A percentile compares a stretch with the other conserved stretches of the same genome.
Evolutionary conservation across 2,329 filamentous ascomycete species (phyloP).

Genomic region (Hypoxylon sp.): DNA sequence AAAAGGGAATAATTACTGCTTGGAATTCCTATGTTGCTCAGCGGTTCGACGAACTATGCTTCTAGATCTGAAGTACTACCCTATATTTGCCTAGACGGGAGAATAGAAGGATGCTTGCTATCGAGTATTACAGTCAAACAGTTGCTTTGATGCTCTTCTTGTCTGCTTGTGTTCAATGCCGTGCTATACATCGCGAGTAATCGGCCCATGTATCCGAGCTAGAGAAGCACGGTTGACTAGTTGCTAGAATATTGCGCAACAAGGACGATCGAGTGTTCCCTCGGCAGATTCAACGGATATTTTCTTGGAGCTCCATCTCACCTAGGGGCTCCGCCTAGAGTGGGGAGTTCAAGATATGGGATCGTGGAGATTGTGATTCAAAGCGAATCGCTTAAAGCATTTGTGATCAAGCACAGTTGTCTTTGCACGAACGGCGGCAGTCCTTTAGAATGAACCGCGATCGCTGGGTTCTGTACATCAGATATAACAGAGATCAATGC

Average conservation of each 20-base stretch:
- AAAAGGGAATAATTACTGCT: conserved; percentile 22
- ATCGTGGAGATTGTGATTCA: conserved; percentile 1
- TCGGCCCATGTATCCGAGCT: background rate
- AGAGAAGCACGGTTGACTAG: conserved; percentile 1
- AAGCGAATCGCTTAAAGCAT: conserved; percentile 3
- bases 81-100: background rate
- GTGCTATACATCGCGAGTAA: conserved; percentile 7
- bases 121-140: background rate
- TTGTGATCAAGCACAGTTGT: conserved; percentile 5
- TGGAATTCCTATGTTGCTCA: background rate
- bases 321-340: background rate
- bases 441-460: background rate
- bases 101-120: background rate
- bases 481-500: background rate
- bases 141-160: background rate
- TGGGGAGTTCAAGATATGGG: conserved; percentile 20
- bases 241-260: conserved; percentile 17
- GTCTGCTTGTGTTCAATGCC: conserved; percentile 1
- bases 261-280: conserved; percentile 10
- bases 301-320: conserved; percentile 18
- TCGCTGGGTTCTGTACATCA: background rate
- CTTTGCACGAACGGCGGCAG: conserved; percentile 6
- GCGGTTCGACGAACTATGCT: background rate
- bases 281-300: conserved; percentile 21
- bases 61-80: conserved; percentile 2